A percentile compares a stretch with the other conserved stretches of the same genome.
Conservation (phyloP, 805 yeast species). For the Blastobotrys terrestris region DNA sequence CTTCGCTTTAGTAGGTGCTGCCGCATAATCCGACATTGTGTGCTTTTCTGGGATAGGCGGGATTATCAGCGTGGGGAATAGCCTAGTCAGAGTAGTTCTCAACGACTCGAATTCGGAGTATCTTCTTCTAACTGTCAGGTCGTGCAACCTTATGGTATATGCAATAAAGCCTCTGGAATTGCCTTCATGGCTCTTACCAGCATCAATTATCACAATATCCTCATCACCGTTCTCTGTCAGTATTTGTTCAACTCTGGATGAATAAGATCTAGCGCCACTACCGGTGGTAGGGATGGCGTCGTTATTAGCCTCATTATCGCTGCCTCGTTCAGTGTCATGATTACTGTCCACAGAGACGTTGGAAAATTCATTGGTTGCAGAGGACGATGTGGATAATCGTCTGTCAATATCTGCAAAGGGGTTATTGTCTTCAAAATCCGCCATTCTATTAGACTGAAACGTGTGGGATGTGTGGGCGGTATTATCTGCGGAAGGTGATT, state of each 20-base stretch:
- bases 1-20: conserved; percentile 39
- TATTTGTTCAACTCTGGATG: conserved; percentile 31
- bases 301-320: neutral
- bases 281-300: neutral
- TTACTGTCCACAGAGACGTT: conserved; percentile 1
- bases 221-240: conserved; percentile 26
- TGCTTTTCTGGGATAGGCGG: conserved; percentile 95
- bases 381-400: conserved; percentile 9
- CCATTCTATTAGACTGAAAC: too few relatives aligned
- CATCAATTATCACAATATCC: conserved; percentile 58
- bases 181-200: conserved; percentile 81
- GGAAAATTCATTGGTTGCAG: conserved; percentile 14
- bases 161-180: conserved; percentile 70
- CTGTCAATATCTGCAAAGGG: conserved; percentile 32
- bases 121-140: conserved; percentile 64
- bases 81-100: conserved; percentile 59
- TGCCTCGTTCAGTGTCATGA: neutral
- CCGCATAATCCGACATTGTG: conserved; percentile 45
- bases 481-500: neutral
- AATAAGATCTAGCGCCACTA: conserved; percentile 15
- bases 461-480: too few relatives aligned
- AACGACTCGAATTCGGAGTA: conserved; percentile 90
- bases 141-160: conserved; percentile 68
- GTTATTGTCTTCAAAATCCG: conserved; percentile 40
- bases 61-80: conserved; percentile 74